Base-by-base conservation (phyloP, 805 yeast genomes). In the Sugiyamaella smithiae region DNA sequence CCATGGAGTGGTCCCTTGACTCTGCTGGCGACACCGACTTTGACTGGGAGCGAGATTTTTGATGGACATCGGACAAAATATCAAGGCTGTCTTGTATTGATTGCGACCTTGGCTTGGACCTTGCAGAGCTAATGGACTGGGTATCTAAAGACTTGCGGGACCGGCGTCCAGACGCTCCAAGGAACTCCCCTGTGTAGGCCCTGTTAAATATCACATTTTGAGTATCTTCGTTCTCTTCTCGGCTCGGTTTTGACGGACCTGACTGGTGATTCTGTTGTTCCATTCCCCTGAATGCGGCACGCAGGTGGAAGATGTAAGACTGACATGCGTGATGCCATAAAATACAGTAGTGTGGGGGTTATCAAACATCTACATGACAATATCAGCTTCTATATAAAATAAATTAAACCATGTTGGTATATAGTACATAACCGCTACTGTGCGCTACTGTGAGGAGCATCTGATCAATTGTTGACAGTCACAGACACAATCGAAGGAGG, bases 401-500 rank as follows among this genome's bases (percentile, higher is more conserved):
- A n/a, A n/a, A n/a, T n/a, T n/a, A n/a, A n/a, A n/a, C n/a, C n/a
- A n/a, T n/a, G n/a, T n/a, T n/a, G n/a, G n/a, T n/a, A n/a, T n/a
- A n/a, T n/a, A n/a, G n/a, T n/a, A n/a, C n/a, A n/a, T n/a, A n/a
- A n/a, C n/a, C n/a, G n/a, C n/a, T n/a, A n/a, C n/a, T n/a, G n/a
- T n/a, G n/a, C n/a, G n/a, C n/a, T n/a, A n/a, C n/a, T n/a, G n/a
- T n/a, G n/a, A n/a, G n/a, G n/a, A n/a, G n/a, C n/a, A n/a, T n/a
- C n/a, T n/a, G n/a, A n/a, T n/a, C n/a, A n/a, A n/a, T n/a, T n/a
- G n/a, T n/a, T n/a, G n/a, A n/a, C n/a, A n/a, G n/a, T n/a, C n/a
- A 54, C 55, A 26, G 61, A 56, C 20, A 63, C 41, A 9, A 63
- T 58, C 33, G 36, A 44, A 1, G 68, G 66, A 14, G 69, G 69